Evolutionary conservation across 192 early-diverging fungal species (phyloP).

Genomic region (Podila verticillata): DNA sequence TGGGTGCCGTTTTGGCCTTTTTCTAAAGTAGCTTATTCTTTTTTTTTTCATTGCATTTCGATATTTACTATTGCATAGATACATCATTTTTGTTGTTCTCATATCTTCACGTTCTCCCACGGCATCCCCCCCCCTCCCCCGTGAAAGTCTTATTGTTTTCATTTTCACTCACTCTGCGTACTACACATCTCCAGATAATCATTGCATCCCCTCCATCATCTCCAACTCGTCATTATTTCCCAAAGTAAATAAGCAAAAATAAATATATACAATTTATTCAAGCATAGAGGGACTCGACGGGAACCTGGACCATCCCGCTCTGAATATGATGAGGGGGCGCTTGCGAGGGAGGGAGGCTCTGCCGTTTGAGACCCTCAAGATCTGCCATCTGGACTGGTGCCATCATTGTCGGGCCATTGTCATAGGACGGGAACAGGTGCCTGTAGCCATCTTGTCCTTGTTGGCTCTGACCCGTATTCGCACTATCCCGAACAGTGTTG

Average conservation of each 20-base stretch:
- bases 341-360: not conserved
- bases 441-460: slow-evolving; percentile 2
- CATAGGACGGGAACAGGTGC: slow-evolving; percentile 16
- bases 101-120: not conserved
- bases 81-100: not conserved
- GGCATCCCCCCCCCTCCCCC: not conserved
- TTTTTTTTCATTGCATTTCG: not conserved
- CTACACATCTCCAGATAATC: not conserved
- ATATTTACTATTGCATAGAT: not conserved
- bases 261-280: slow-evolving; percentile 10
- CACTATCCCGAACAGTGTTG: slow-evolving; percentile 15
- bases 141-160: not conserved
- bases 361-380: slow-evolving; percentile 33
- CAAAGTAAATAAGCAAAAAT: not conserved
- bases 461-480: slow-evolving; percentile 18
- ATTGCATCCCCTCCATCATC: not conserved
- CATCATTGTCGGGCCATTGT: slow-evolving; percentile 37
- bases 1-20: not conserved
- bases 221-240: not conserved
- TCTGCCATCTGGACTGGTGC: slow-evolving; percentile 39
- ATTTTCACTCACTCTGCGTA: not conserved
- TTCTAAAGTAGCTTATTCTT: not conserved
- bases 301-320: slow-evolving; percentile 16
- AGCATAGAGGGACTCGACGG: slow-evolving; percentile 27
- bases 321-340: slow-evolving; percentile 15